Evolutionary conservation across 2,329 filamentous ascomycete species (phyloP), one percentile per base, ranked within the genome.

Genomic region (Phyllosticta citribraziliensis): DNA sequence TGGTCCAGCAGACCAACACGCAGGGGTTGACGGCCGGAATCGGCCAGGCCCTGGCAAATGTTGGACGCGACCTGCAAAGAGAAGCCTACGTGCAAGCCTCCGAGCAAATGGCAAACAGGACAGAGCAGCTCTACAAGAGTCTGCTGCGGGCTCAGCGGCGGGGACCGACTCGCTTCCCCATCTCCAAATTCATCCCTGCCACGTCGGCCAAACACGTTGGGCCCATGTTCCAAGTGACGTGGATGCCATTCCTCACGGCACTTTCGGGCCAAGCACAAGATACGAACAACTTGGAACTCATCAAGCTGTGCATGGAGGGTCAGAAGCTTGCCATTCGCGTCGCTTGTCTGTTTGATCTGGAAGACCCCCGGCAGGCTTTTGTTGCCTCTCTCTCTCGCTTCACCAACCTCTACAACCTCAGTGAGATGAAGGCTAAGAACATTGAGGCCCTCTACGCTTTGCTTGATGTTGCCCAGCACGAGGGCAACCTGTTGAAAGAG

Each of bases 231-330:
- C 92, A 96, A 68, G 91, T 96, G 24, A 95, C 91, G 0, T 99
- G 94, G 94, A 99, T 97, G 93, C 96, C 93, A 10, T 95, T 97
- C 74, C 88, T 99, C 69, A 97, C 93, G 5, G 92, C 92, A 0
- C 82, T 99, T 25, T 97, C 93, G 1, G 92, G 89, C 57, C 89
- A 95, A 67, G 92, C 94, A 72, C 94, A 97, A 68, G 92, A 96
- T 70, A 88, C 90, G 0, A 89, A 96, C 67, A 97, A 97, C 69
- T 80, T 96, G 4, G 91, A 97, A 66, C 89, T 94, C 17, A 92
- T 97, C 73, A 91, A 87, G 70, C 76, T 96, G 6, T 99, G 94
- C 69, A 88, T 99, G 69, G 93, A 99, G 70, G 94, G 94, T 2
- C 91, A 97, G 81, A 96, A 92, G 72, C 81, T 99, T 62, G 91